Percentiles rank a stretch among this genome's conserved stretches.
These are phyloP conservation scores for Lophiostoma macrostomum DNA, from an alignment of 495 filamentous ascomycete genomes.

Conservation along the genomic window DNA sequence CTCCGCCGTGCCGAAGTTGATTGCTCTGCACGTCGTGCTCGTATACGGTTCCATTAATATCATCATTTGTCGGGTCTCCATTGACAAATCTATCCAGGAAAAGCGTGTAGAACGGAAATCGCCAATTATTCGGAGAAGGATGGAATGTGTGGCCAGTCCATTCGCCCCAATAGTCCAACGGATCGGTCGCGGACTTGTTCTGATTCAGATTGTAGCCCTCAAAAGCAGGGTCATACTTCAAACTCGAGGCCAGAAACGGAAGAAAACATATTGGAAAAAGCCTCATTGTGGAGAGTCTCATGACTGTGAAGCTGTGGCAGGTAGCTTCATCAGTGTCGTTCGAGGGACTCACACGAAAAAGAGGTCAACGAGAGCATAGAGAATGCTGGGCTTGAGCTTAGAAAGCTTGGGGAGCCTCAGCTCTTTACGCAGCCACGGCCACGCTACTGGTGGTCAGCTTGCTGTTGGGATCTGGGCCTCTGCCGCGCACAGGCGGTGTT, in stretches of 20 bases:
- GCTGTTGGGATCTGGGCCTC: no score
- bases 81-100: constrained; percentile 70
- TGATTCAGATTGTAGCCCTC: constrained; percentile 60
- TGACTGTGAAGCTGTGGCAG: no score
- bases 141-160: constrained; percentile 54
- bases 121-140: constrained; percentile 64
- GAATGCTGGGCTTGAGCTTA: no score
- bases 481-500: no score
- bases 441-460: no score
- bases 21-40: constrained; percentile 66
- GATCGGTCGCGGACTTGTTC: constrained; percentile 52
- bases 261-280: background rate
- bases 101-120: constrained; percentile 68
- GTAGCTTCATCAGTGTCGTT: no score
- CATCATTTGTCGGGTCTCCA: constrained; percentile 69
- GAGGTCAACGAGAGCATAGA: no score
- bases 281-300: background rate
- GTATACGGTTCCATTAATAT: constrained; percentile 63
- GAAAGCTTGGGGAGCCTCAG: no score
- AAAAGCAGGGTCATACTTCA: constrained; percentile 50
- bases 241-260: constrained; percentile 27
- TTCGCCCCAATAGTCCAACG: constrained; percentile 60
- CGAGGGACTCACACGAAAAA: no score
- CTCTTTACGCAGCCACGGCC: no score
- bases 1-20: constrained; percentile 70